These are phyloP conservation scores for Blastocystis sp. DNA, from an alignment of 352 stramenopile genomes.

Conservation along the genomic window DNA sequence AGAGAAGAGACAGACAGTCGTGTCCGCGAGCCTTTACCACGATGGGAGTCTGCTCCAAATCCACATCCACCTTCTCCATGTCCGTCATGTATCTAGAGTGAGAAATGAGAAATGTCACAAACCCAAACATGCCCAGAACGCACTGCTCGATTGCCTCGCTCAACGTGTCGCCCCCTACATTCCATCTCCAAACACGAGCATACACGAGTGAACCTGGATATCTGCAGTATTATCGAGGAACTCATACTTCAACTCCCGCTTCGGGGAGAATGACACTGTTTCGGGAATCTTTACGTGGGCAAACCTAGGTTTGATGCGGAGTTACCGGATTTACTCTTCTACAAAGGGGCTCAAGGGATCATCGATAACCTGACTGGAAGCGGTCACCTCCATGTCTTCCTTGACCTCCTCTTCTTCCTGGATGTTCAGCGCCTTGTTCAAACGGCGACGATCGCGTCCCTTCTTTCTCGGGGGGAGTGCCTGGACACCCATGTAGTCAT, in stretches of 20 bases:
- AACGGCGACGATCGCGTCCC: conserved; percentile 26
- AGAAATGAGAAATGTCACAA: neutral
- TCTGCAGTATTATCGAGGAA: conserved; percentile 71
- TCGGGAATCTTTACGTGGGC: conserved; percentile 9
- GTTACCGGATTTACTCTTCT: neutral
- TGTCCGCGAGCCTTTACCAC: conserved; percentile 61
- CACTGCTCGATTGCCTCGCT: conserved; percentile 63
- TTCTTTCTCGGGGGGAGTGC: conserved; percentile 33
- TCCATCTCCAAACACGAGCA: neutral
- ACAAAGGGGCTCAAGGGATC: conserved; percentile 49
- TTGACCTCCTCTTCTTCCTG: neutral
- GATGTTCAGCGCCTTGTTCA: conserved; percentile 1
- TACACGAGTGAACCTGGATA: conserved; percentile 68
- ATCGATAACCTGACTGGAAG: neutral
- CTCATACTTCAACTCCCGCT: conserved; percentile 50
- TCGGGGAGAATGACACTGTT: neutral
- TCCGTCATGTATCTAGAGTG: conserved; percentile 67
- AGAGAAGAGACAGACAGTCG: conserved; percentile 66
- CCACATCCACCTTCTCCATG: conserved; percentile 62
- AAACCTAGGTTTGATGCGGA: neutral
- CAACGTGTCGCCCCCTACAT: conserved; percentile 63
- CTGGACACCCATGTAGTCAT: conserved; percentile 36
- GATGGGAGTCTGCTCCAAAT: conserved; percentile 57
- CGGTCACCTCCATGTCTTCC: neutral
- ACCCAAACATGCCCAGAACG: conserved; percentile 64